These are phyloP conservation scores for Daldinia childiae DNA, from an alignment of 495 filamentous ascomycete genomes.

Conservation along the genomic window DNA sequence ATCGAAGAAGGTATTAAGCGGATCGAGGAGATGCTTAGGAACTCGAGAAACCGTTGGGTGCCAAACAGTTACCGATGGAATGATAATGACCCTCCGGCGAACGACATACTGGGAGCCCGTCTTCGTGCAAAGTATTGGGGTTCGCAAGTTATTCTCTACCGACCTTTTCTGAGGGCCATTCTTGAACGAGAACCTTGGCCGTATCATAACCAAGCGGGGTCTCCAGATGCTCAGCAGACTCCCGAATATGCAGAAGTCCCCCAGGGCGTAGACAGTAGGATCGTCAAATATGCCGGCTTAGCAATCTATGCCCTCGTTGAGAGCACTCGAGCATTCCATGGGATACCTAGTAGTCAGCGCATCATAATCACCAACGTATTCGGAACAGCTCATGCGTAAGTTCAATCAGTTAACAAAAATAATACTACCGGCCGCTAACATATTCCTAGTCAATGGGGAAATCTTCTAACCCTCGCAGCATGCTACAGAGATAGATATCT, in stretches of 20 bases:
- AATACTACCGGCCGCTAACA: conserved; percentile 18
- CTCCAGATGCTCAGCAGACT: conserved; percentile 42
- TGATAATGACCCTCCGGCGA: conserved; percentile 71
- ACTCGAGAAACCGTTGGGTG: conserved; percentile 47
- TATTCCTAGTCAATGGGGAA: conserved; percentile 87
- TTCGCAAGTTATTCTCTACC: conserved; percentile 86
- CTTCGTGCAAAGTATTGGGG: conserved; percentile 95
- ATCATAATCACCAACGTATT: conserved; percentile 93
- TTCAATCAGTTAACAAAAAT: conserved; percentile 29
- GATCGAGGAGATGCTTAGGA: conserved; percentile 46
- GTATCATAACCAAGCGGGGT: conserved; percentile 40
- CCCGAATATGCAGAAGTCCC: conserved; percentile 33
- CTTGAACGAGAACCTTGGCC: conserved; percentile 52
- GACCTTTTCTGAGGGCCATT: conserved; percentile 78
- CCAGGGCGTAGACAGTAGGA: conserved; percentile 55
- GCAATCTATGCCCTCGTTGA: conserved; percentile 79
- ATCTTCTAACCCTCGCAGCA: conserved; percentile 86
- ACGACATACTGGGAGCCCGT: conserved; percentile 82
- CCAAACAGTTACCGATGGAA: conserved; percentile 67
- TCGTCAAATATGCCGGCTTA: conserved; percentile 61
- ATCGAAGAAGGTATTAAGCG: conserved; percentile 44
- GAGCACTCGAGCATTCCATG: conserved; percentile 89
- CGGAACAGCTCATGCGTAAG: conserved; percentile 97
- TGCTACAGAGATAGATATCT: conserved; percentile 71
- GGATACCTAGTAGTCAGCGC: conserved; percentile 65